phyloP scores from a whole-genome alignment of 73 alveolate species.

The Breviolum minutum region DNA sequence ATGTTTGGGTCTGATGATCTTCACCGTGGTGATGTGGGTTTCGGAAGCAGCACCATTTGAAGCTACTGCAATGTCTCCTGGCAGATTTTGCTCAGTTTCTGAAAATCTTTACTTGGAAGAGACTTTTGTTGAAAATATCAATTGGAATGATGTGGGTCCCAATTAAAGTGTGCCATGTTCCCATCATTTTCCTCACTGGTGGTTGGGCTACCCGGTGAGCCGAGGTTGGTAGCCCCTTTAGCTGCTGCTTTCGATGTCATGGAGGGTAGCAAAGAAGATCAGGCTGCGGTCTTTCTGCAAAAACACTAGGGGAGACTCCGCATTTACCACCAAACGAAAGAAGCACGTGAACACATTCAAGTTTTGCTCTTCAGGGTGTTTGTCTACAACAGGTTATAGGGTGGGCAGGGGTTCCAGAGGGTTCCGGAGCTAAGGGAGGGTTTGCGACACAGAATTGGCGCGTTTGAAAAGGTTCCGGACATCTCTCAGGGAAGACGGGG shows the following conservation, averaged over 20 bases:
- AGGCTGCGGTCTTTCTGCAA: background rate
- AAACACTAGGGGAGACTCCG: background rate
- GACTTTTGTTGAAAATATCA: too few species aligned
- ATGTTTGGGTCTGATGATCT: constrained; percentile 64
- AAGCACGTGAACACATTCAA: background rate
- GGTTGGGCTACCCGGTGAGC: background rate
- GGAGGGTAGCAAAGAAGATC: constrained; percentile 67
- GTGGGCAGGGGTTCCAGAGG: too few species aligned
- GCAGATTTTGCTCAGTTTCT: background rate
- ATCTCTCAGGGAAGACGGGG: too few species aligned
- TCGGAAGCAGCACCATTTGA: constrained; percentile 89
- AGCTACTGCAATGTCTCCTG: constrained; percentile 76
- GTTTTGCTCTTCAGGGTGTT: background rate
- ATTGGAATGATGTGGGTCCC: too few species aligned
- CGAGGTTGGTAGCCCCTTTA: constrained; percentile 81
- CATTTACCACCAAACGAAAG: background rate
- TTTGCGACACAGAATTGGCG: background rate
- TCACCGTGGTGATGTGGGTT: constrained; percentile 80
- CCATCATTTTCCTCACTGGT: too few species aligned
- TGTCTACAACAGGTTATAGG: too few species aligned
- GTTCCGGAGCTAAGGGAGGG: too few species aligned
- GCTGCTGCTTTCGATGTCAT: constrained; percentile 63
- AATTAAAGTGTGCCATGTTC: too few species aligned
- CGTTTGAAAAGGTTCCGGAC: too few species aligned
- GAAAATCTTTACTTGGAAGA: too few species aligned